Conservation (phyloP, 2,329 filamentous ascomycete genomes). For the Talaromyces sp. region DNA sequence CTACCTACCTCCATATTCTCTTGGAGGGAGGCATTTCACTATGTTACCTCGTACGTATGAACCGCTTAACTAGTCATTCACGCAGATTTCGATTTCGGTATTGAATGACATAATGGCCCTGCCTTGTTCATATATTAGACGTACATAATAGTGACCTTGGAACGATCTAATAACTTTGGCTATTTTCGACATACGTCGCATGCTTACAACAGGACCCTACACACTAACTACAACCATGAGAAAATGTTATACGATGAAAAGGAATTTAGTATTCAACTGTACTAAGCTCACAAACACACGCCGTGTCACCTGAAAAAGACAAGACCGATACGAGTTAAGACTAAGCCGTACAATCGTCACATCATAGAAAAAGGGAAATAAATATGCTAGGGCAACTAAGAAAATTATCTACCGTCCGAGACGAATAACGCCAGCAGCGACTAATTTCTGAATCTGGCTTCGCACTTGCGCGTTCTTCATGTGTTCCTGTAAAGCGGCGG, state of each 20-base stretch:
- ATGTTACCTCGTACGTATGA: not conserved
- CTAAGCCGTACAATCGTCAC: constrained; percentile 8
- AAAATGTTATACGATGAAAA: not conserved
- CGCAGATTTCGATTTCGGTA: not conserved
- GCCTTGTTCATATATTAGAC: too few species aligned
- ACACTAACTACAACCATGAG: not conserved
- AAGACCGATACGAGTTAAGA: not conserved
- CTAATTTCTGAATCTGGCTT: constrained; percentile 89
- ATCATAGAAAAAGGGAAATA: not conserved
- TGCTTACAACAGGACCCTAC: not conserved
- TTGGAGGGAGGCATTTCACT: not conserved
- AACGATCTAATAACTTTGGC: not conserved
- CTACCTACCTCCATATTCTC: not conserved
- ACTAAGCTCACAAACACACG: not conserved
- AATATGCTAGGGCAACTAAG: not conserved
- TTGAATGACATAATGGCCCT: not conserved
- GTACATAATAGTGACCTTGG: too few species aligned
- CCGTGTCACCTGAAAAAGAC: not conserved
- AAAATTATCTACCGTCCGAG: constrained; percentile 55
- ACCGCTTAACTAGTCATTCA: not conserved
- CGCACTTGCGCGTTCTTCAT: constrained; percentile 88
- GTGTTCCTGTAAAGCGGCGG: constrained; percentile 89
- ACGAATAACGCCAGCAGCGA: constrained; percentile 88
- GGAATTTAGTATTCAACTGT: not conserved
- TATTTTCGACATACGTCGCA: not conserved